phyloP scores from a whole-genome alignment of 192 early-diverging fungal genomes.

The Powellomyces hirtus region DNA sequence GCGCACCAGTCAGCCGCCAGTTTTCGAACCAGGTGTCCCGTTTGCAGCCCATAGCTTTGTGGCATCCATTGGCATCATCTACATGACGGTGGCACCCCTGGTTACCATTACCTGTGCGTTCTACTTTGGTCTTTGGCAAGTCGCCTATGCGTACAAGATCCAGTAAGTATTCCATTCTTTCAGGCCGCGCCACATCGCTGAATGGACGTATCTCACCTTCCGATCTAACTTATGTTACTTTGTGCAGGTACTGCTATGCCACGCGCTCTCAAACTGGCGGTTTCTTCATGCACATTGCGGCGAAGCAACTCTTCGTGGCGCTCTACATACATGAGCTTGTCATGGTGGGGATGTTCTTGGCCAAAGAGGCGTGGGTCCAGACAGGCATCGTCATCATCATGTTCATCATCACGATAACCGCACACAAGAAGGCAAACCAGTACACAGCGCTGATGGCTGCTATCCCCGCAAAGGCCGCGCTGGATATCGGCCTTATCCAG shows the following conservation, averaged over 20 bases:
- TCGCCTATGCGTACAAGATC: constrained; percentile 77
- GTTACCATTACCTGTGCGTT: constrained; percentile 67
- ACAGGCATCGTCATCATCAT: constrained; percentile 38
- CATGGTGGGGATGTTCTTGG: constrained; percentile 65
- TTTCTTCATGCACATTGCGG: constrained; percentile 18
- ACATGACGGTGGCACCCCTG: constrained; percentile 71
- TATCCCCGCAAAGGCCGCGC: constrained; percentile 24
- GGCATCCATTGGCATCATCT: constrained; percentile 61
- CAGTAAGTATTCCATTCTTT: constrained; percentile 40
- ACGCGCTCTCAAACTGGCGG: constrained; percentile 19
- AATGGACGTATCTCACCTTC: not conserved
- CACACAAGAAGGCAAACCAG: constrained; percentile 46
- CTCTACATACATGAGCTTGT: constrained; percentile 64
- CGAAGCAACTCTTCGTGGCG: constrained; percentile 27
- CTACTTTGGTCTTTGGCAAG: constrained; percentile 67
- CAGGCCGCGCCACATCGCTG: too few relatives aligned
- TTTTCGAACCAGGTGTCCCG: constrained; percentile 29
- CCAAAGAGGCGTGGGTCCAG: constrained; percentile 47
- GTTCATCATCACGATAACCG: constrained; percentile 41
- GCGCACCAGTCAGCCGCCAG: constrained; percentile 46
- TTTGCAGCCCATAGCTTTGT: constrained; percentile 25
- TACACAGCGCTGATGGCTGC: constrained; percentile 49
- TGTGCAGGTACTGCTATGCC: constrained; percentile 16
- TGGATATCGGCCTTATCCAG: constrained; percentile 6
- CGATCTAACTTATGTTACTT: not conserved